These are phyloP conservation scores for Ogataea dorogensis DNA, from an alignment of 805 yeast species.

Conservation along the genomic window DNA sequence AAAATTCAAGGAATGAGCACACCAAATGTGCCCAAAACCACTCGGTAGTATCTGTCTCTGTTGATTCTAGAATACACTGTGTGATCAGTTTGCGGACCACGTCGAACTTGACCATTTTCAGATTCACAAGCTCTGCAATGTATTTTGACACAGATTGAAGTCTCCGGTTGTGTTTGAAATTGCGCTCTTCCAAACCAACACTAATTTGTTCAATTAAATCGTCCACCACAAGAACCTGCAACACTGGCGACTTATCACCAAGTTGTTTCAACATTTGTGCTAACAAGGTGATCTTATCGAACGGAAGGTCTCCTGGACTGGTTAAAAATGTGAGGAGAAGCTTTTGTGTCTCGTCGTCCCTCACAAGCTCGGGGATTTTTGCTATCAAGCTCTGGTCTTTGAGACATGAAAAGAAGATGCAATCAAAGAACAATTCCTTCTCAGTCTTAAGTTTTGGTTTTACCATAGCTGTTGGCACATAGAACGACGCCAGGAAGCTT, in stretches of 20 bases:
- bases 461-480: conserved; percentile 43
- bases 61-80: conserved; percentile 67
- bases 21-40: conserved; percentile 69
- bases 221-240: conserved; percentile 63
- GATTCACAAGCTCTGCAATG: conserved; percentile 47
- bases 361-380: neutral
- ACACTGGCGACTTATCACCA: conserved; percentile 35
- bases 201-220: conserved; percentile 59
- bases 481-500: conserved; percentile 50
- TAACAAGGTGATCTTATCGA: conserved; percentile 50
- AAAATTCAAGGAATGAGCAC: conserved; percentile 40
- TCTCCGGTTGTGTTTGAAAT: conserved; percentile 55
- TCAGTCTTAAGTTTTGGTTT: neutral
- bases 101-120: neutral
- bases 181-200: conserved; percentile 63
- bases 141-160: conserved; percentile 62
- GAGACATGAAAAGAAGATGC: neutral
- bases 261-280: conserved; percentile 46
- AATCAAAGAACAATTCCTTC: neutral
- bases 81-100: conserved; percentile 29
- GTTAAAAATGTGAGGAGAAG: neutral
- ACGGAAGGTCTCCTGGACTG: conserved; percentile 57
- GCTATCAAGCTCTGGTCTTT: neutral
- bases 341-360: neutral
- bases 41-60: conserved; percentile 58